Evolutionary conservation across 1,139 yeast genomes (phyloP).

Genomic region (Magnusiomyces sp.): DNA sequence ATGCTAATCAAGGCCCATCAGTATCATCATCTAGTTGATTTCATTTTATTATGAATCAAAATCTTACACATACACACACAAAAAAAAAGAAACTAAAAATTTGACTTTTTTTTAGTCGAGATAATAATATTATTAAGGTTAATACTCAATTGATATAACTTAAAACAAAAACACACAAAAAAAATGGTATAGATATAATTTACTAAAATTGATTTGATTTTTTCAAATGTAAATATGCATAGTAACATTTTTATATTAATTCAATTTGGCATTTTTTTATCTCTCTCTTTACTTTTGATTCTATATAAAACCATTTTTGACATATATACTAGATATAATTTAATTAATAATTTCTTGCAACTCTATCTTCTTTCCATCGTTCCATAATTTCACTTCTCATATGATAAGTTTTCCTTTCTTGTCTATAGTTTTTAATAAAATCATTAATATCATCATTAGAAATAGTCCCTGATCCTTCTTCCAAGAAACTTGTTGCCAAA

Average conservation of each 20-base stretch:
- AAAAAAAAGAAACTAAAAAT: too few relatives aligned
- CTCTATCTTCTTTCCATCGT: constrained; percentile 60
- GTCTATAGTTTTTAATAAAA: constrained; percentile 40
- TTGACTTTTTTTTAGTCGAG: too few relatives aligned
- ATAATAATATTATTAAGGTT: too few relatives aligned
- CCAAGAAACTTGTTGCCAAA: constrained; percentile 29
- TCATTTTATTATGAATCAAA: background rate
- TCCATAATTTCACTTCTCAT: constrained; percentile 49
- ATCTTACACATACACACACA: background rate
- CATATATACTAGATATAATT: background rate
- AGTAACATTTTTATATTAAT: background rate
- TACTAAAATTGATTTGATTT: too few relatives aligned
- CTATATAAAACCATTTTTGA: too few relatives aligned
- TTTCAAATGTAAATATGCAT: background rate
- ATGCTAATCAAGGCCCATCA: background rate
- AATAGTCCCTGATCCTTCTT: constrained; percentile 14
- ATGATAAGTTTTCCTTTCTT: constrained; percentile 44
- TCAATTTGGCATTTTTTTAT: background rate
- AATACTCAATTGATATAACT: too few relatives aligned
- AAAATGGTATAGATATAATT: too few relatives aligned
- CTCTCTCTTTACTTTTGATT: background rate
- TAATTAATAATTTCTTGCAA: constrained; percentile 29
- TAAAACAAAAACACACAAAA: too few relatives aligned
- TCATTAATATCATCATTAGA: constrained; percentile 23
- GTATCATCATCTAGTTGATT: background rate